A percentile compares a stretch with the other conserved stretches of the same genome.
phyloP scores from a whole-genome alignment of 2,329 filamentous ascomycete species.

The Fusarium burgessii region DNA sequence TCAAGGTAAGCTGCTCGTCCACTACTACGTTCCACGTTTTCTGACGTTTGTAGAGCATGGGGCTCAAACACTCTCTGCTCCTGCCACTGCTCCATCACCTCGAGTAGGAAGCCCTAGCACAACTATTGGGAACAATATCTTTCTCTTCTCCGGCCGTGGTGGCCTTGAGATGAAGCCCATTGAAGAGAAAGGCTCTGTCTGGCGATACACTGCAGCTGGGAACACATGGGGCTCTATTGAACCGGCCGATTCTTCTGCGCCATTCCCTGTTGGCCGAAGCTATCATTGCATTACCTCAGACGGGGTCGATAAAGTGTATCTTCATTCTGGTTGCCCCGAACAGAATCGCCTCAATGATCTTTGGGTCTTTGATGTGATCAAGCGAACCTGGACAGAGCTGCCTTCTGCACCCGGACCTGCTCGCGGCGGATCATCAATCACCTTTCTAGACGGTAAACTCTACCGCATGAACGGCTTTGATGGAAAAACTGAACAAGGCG shows the following conservation, averaged over 20 bases:
- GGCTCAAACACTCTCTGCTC: background rate
- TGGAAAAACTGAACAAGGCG: background rate
- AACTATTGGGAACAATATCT: background rate
- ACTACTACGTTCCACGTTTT: accelerated
- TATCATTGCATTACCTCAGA: slow-evolving; percentile 4
- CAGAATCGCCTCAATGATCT: background rate
- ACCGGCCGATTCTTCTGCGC: accelerated
- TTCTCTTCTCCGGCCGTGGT: background rate
- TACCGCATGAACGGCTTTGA: slow-evolving; percentile 15
- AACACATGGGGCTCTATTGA: background rate
- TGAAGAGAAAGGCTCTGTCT: background rate
- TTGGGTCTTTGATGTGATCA: background rate
- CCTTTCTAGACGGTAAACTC: accelerated
- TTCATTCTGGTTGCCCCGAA: slow-evolving; percentile 7
- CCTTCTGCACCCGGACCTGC: background rate
- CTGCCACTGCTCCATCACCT: background rate
- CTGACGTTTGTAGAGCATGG: background rate
- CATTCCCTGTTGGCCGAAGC: background rate
- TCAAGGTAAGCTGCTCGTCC: accelerated
- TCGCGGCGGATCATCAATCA: background rate
- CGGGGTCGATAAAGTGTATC: background rate
- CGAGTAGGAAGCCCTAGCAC: slow-evolving; percentile 1
- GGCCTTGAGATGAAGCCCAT: background rate
- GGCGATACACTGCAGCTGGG: background rate
- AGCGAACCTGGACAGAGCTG: accelerated